These are phyloP conservation scores for Beta lomatogona DNA, from an alignment of 179 eudicot genomes.

Conservation along the genomic window DNA sequence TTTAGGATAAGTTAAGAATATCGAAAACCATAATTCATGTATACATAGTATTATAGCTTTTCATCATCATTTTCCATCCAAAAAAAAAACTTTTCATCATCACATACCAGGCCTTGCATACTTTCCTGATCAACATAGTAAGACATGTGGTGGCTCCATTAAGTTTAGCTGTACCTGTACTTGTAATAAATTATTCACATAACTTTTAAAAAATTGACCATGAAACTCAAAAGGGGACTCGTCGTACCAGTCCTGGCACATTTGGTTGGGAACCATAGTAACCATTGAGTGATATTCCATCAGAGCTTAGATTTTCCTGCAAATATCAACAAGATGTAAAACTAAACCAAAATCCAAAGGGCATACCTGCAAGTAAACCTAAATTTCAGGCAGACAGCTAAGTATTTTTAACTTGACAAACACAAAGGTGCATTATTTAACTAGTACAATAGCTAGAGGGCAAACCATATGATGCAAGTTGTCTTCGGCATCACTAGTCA, in stretches of 20 bases:
- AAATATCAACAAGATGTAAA: conserved; percentile 23
- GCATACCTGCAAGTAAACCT: not conserved
- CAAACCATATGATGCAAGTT: conserved; percentile 77
- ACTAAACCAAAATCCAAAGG: conserved; percentile 2
- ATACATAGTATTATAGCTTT: not conserved
- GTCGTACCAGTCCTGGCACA: conserved; percentile 84
- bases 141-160: conserved; percentile 93
- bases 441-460: conserved; percentile 6
- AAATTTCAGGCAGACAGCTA: not conserved
- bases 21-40: not conserved
- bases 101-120: conserved; percentile 86
- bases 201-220: not conserved
- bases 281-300: conserved; percentile 60
- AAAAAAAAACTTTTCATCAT: not conserved
- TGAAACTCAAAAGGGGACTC: conserved; percentile 5
- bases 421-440: not conserved
- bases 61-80: conserved; percentile 6
- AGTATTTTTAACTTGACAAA: not conserved
- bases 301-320: conserved; percentile 69
- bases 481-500: conserved; percentile 59
- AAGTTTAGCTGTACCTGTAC: conserved; percentile 80
- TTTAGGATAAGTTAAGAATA: not conserved
- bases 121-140: conserved; percentile 78
- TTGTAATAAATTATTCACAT: conserved; percentile 15
- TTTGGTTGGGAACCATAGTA: conserved; percentile 75